These are phyloP conservation scores for Phaeophleospora eucalypticola DNA, from an alignment of 2,329 filamentous ascomycete species.

Conservation along the genomic window DNA sequence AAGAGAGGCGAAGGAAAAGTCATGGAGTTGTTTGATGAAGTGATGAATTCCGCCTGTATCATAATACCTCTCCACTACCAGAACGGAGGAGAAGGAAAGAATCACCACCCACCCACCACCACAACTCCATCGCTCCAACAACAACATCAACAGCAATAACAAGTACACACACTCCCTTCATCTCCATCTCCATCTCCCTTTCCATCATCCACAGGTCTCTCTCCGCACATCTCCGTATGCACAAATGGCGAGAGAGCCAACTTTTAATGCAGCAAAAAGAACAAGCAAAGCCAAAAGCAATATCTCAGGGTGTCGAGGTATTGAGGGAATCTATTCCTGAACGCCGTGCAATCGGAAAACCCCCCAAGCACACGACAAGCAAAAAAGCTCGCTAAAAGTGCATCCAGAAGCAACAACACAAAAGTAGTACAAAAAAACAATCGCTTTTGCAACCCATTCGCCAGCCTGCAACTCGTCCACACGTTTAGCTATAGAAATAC, in stretches of 20 bases:
- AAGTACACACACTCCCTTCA: neutral
- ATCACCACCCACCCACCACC: neutral
- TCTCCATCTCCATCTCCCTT: too few species aligned
- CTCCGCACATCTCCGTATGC: too few species aligned
- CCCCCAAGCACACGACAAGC: neutral
- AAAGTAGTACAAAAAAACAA: slow-evolving; percentile 1
- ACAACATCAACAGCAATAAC: neutral
- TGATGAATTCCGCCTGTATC: too few species aligned
- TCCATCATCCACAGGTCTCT: neutral
- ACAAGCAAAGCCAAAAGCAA: neutral
- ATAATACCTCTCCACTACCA: too few species aligned
- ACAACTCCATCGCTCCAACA: neutral
- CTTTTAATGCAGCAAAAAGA: too few species aligned
- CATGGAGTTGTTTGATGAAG: too few species aligned
- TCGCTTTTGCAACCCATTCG: too few species aligned
- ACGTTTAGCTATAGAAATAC: too few species aligned
- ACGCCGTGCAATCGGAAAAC: slow-evolving; percentile 17
- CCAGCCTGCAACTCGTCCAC: neutral
- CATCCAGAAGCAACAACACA: slow-evolving; percentile 18
- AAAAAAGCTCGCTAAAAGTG: slow-evolving; percentile 21
- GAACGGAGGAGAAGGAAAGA: too few species aligned
- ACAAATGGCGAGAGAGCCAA: too few species aligned
- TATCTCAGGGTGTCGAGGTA: too few species aligned
- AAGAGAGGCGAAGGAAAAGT: too few species aligned
- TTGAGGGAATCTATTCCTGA: slow-evolving; percentile 17